Percentiles rank a stretch among this genome's conserved stretches.
Evolutionary conservation across 2,329 filamentous ascomycete genomes (phyloP).

Genomic region (Hymenoscyphus occultus): DNA sequence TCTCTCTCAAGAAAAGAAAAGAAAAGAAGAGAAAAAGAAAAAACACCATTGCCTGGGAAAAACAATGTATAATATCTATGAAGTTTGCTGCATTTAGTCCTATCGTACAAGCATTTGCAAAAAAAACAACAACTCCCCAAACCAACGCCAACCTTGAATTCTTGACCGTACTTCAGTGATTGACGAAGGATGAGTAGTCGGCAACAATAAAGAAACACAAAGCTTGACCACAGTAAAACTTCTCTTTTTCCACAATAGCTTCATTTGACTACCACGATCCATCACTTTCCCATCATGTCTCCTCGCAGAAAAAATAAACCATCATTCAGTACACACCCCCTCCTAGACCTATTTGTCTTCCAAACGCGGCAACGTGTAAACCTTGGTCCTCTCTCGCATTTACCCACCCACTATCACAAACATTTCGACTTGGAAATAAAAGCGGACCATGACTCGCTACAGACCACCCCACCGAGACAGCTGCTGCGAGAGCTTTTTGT

Average conservation of each 20-base stretch:
- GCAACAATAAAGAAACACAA: conserved; percentile 10
- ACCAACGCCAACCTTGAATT: conserved; percentile 20
- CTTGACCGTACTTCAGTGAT: conserved; percentile 8
- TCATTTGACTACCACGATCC: conserved; percentile 10
- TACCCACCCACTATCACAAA: conserved; percentile 26
- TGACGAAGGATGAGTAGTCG: conserved; percentile 10
- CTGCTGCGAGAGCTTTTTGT: conserved; percentile 28
- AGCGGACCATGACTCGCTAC: conserved; percentile 21
- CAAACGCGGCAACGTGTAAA: conserved; percentile 13
- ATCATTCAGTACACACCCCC: conserved; percentile 13
- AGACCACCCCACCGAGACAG: conserved; percentile 30
- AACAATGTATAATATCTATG: conserved; percentile 36
- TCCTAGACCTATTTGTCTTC: conserved; percentile 5
- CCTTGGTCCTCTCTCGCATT: conserved; percentile 15
- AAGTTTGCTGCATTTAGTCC: conserved; percentile 27
- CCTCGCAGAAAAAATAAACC: conserved; percentile 25
- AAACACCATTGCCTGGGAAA: not conserved
- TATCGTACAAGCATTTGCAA: conserved; percentile 33
- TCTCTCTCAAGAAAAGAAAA: too few species aligned
- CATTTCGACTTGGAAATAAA: conserved; percentile 22
- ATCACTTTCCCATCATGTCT: conserved; percentile 11
- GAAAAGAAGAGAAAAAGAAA: not conserved
- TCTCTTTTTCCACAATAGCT: conserved; percentile 14
- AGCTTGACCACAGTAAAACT: conserved; percentile 16
- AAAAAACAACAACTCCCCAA: not conserved